phyloP scores from a whole-genome alignment of 805 yeast species.

The Metschnikowia drakensbergensis region DNA sequence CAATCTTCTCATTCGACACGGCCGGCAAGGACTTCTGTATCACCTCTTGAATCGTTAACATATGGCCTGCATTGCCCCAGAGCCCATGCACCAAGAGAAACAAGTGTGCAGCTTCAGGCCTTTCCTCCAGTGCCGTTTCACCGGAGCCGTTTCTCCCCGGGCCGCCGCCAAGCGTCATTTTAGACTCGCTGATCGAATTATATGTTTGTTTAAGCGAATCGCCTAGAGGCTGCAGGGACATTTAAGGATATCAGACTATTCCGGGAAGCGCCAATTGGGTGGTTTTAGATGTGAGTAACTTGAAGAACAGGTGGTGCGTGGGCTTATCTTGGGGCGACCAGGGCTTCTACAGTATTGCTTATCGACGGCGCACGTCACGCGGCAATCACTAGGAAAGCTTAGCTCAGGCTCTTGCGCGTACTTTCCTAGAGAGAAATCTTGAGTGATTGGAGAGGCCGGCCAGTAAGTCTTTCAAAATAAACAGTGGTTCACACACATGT shows the following conservation, averaged over 20 bases:
- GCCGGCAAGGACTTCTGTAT: constrained; percentile 31
- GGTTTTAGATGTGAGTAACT: neutral
- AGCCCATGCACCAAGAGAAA: constrained; percentile 45
- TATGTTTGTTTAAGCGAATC: neutral
- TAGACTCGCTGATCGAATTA: neutral
- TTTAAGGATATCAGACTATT: neutral
- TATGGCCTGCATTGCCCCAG: constrained; percentile 75
- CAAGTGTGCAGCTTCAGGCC: constrained; percentile 27
- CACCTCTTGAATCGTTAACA: constrained; percentile 55
- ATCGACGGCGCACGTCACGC: neutral
- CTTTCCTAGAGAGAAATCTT: neutral
- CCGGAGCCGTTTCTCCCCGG: neutral
- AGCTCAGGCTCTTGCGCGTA: neutral
- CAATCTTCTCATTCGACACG: constrained; percentile 26
- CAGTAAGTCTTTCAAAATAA: too few species aligned
- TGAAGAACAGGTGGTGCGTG: neutral
- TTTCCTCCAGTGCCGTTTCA: neutral
- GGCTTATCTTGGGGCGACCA: neutral
- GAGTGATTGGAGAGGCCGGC: too few species aligned
- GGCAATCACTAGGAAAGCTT: neutral
- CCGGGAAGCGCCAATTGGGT: neutral
- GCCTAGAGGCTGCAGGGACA: neutral
- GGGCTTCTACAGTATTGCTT: neutral
- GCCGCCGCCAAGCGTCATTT: neutral
- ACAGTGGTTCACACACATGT: too few species aligned